A percentile compares a stretch with the other conserved stretches of the same genome.
These are phyloP conservation scores for Plasmodium knowlesi DNA, from an alignment of 169 alveolate genomes.

Conservation along the genomic window DNA sequence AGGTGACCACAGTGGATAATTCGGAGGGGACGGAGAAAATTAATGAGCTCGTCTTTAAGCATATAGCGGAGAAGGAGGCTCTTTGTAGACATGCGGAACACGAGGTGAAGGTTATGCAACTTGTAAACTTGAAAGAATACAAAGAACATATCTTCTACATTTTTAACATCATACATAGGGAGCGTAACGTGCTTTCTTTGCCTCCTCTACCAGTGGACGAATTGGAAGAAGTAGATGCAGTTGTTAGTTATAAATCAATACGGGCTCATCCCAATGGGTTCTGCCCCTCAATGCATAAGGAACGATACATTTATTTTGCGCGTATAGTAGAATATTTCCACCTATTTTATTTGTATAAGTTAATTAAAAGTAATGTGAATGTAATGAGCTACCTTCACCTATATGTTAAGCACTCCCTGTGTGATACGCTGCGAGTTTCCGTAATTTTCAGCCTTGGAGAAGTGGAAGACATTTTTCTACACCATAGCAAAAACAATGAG, in stretches of 20 bases:
- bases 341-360: conserved; percentile 29
- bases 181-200: conserved; percentile 17
- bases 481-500: conserved; percentile 7
- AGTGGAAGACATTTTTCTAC: conserved; percentile 16
- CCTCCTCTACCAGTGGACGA: conserved; percentile 68
- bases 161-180: conserved; percentile 38
- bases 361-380: conserved; percentile 30
- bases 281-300: not conserved
- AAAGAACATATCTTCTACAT: conserved; percentile 56
- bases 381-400: conserved; percentile 24
- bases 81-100: conserved; percentile 56
- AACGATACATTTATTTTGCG: not conserved
- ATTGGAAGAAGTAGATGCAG: not conserved
- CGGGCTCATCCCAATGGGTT: not conserved
- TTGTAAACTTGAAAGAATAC: conserved; percentile 36
- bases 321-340: conserved; percentile 11
- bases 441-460: conserved; percentile 67
- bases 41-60: conserved; percentile 63
- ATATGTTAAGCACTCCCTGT: conserved; percentile 3
- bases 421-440: conserved; percentile 15
- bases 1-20: conserved; percentile 15
- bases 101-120: conserved; percentile 51
- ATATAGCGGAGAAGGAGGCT: conserved; percentile 71
- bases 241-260: not conserved
- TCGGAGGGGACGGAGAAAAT: not conserved